Conservation (phyloP, 768 basidiomycete species). For the Trametes elegans region DNA sequence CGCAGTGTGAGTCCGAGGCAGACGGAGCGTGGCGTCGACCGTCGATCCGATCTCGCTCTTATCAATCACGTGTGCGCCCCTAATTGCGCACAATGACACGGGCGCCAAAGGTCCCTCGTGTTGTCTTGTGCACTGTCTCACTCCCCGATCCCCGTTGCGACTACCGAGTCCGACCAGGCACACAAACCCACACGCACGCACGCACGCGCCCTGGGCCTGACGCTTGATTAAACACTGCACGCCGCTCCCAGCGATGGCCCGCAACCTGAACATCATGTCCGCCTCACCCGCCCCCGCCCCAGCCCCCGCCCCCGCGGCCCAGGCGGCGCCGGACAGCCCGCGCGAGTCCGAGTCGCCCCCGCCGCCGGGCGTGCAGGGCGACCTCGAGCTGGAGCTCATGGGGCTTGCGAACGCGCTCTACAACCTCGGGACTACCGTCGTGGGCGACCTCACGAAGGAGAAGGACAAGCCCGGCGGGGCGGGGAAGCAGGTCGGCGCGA, state of each 20-base stretch:
- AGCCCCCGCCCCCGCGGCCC: neutral
- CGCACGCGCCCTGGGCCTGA: neutral
- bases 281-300: slow-evolving; percentile 9
- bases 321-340: slow-evolving; percentile 58
- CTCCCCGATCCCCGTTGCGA: too few species aligned
- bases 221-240: neutral
- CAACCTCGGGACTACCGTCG: slow-evolving; percentile 79
- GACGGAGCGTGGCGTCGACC: too few species aligned
- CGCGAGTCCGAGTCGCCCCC: slow-evolving; percentile 72
- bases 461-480: slow-evolving; percentile 61
- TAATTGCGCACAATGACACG: too few species aligned
- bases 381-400: slow-evolving; percentile 71
- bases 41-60: too few species aligned
- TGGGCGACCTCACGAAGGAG: slow-evolving; percentile 81
- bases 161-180: neutral
- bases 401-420: slow-evolving; percentile 77
- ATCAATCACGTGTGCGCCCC: too few species aligned
- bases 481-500: slow-evolving; percentile 72
- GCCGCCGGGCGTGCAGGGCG: slow-evolving; percentile 66
- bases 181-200: neutral
- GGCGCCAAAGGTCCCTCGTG: too few species aligned
- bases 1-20: too few species aligned
- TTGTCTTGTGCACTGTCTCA: too few species aligned
- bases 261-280: slow-evolving; percentile 16
- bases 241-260: slow-evolving; percentile 12